phyloP scores from a whole-genome alignment of 1,284 basidiomycete species.

The Austropuccinia psidii region DNA sequence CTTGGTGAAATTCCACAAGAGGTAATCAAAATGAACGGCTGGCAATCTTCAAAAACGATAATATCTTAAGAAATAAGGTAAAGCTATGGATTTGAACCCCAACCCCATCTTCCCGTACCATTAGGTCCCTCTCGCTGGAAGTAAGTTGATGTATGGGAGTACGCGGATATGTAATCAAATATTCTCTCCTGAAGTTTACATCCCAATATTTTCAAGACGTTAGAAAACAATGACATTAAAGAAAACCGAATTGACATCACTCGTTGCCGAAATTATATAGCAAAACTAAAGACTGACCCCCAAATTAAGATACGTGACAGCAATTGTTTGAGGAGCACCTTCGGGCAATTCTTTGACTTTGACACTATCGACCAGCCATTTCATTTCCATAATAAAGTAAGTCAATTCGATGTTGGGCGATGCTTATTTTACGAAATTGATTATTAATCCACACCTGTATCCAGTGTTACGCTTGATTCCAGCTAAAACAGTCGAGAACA shows the following conservation, averaged over 20 bases:
- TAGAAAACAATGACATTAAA: not conserved
- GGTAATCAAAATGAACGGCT: no score
- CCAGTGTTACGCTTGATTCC: conserved; percentile 26
- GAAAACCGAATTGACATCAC: not conserved
- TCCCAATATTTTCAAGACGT: not conserved
- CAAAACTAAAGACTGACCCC: conserved; percentile 12
- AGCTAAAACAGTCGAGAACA: conserved; percentile 18
- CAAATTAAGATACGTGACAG: conserved; percentile 15
- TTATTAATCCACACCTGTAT: not conserved
- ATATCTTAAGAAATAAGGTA: no score
- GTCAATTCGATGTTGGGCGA: not conserved
- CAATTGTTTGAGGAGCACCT: conserved; percentile 13
- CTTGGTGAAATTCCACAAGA: no score
- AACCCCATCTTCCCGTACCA: not conserved
- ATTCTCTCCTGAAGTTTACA: conserved; percentile 13
- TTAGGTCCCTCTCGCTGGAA: not conserved
- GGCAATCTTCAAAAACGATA: no score
- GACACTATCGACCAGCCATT: not conserved
- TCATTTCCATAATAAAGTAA: no score
- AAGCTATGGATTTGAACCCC: conserved; percentile 22
- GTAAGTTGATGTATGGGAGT: conserved; percentile 19
- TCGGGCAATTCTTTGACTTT: conserved; percentile 24
- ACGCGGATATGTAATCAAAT: conserved; percentile 30
- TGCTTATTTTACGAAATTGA: not conserved
- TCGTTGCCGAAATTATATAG: no score